Evolutionary conservation across 2,329 filamentous ascomycete genomes (phyloP), one percentile per base, ranked within the genome.

Genomic region (Cordyceps cicadae): DNA sequence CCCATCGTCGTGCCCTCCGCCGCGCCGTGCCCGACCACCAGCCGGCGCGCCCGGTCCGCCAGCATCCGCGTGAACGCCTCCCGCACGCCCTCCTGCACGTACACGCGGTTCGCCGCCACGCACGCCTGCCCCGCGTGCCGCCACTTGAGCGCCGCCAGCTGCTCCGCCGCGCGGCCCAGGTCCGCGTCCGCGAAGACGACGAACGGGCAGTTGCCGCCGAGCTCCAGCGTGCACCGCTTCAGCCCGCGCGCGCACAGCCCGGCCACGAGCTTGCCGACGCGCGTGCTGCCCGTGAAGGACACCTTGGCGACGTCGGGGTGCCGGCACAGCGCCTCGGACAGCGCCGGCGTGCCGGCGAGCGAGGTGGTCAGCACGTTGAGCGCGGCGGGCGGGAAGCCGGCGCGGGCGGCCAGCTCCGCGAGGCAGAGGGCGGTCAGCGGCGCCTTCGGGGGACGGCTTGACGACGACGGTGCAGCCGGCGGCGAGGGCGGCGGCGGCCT

Each of bases 391-490:
- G 89, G 89, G 48, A 92, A 87, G 0, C 90, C 90, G 1, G 90
- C 90, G 21, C 86, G 80, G 49, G 81, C 76, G 0, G 85, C 87
- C 21, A 92, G 80, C 66, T 86, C 81, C 0, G 86, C 87, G 11
- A 92, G 74, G 0, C 87, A 85, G 37, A 90, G 82, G 1, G 86
- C 83, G 26, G 87, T 89, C 67, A 90, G 82, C 0, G 89, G 89
- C 2, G 89, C 91, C 70, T 90, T 90, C 87, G 0, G 87, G 87
- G 4, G 84, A 87, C 2, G 87, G 86, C 73, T 90, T 90, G 17
- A 84, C 78, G 17, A 92, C 78, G 84, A 92, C 89, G 1, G 87
- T 89, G 70, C 87, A 90, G 21, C 88, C 88, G 14, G 87, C 87
- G 26, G 88, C 88, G 32, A 91, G 75, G 1, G 83, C 84, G 0